A percentile compares a stretch with the other conserved stretches of the same genome.
Conservation (phyloP, 164 flowering plant genomes). For the Berberis thunbergii region DNA sequence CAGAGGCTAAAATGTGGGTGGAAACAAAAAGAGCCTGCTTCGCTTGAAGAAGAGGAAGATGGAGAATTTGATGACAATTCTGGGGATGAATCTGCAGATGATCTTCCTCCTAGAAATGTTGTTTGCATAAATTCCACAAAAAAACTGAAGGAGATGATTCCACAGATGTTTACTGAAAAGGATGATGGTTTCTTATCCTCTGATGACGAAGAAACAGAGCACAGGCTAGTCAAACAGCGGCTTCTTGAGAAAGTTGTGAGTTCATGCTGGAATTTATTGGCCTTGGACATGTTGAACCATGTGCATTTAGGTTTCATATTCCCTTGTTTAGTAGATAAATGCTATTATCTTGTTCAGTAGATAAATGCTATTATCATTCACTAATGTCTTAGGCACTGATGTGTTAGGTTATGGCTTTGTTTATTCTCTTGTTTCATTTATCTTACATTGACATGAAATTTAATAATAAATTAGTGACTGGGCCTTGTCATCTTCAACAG, state of each 20-base stretch:
- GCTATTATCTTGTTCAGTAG: neutral
- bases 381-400: too few relatives aligned
- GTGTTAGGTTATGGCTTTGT: too few relatives aligned
- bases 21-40: slow-evolving; percentile 23
- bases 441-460: neutral
- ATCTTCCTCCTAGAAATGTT: slow-evolving; percentile 16
- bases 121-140: slow-evolving; percentile 29
- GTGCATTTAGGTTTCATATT: neutral
- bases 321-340: too few relatives aligned
- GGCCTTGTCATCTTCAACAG: slow-evolving; percentile 26
- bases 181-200: slow-evolving; percentile 67
- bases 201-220: slow-evolving; percentile 77
- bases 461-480: neutral
- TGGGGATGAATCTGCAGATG: slow-evolving; percentile 27
- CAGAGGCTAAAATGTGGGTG: slow-evolving; percentile 53
- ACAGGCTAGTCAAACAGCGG: slow-evolving; percentile 28
- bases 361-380: neutral
- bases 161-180: slow-evolving; percentile 59
- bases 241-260: slow-evolving; percentile 60
- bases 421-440: neutral
- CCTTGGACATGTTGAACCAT: neutral
- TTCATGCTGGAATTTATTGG: slow-evolving; percentile 8
- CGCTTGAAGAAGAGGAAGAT: slow-evolving; percentile 27
- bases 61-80: slow-evolving; percentile 21
- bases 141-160: slow-evolving; percentile 63